These are phyloP conservation scores for Melocanna baccifera DNA, from an alignment of 176 grass and related monocot species.

Conservation along the genomic window DNA sequence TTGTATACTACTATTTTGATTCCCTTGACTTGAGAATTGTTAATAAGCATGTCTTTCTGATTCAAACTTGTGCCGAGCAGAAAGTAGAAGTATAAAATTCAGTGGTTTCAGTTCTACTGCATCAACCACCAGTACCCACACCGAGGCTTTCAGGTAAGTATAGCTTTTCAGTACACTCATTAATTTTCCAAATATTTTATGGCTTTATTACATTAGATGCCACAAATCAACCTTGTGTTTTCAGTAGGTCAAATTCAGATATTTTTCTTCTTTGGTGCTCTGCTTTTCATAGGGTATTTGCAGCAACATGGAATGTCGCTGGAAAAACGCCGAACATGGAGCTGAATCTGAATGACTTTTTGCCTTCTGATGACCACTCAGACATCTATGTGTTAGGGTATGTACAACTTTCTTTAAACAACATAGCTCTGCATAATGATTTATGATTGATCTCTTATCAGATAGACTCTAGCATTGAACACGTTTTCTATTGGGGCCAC, in stretches of 20 bases:
- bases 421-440: not conserved
- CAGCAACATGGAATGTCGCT: slow-evolving; percentile 60
- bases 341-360: slow-evolving; percentile 55
- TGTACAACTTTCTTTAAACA: not conserved
- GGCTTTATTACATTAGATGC: not conserved
- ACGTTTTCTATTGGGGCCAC: not conserved
- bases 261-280: not conserved
- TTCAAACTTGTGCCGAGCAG: slow-evolving; percentile 11
- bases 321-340: slow-evolving; percentile 49
- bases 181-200: not conserved
- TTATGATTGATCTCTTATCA: not conserved
- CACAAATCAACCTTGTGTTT: not conserved
- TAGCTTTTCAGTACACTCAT: not conserved
- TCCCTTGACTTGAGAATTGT: not conserved
- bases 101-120: slow-evolving; percentile 31
- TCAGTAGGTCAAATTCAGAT: not conserved
- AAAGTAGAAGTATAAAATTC: slow-evolving; percentile 35
- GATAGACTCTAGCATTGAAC: not conserved
- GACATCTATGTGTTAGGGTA: slow-evolving; percentile 71
- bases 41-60: not conserved
- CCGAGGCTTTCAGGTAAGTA: slow-evolving; percentile 41
- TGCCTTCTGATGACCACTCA: slow-evolving; percentile 53
- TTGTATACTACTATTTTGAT: not conserved
- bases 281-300: slow-evolving; percentile 43
- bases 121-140: slow-evolving; percentile 21